Percentiles rank a stretch among this genome's conserved stretches.
These are phyloP conservation scores for Stipa capillata DNA, from an alignment of 176 grass and related monocot species.

Conservation along the genomic window DNA sequence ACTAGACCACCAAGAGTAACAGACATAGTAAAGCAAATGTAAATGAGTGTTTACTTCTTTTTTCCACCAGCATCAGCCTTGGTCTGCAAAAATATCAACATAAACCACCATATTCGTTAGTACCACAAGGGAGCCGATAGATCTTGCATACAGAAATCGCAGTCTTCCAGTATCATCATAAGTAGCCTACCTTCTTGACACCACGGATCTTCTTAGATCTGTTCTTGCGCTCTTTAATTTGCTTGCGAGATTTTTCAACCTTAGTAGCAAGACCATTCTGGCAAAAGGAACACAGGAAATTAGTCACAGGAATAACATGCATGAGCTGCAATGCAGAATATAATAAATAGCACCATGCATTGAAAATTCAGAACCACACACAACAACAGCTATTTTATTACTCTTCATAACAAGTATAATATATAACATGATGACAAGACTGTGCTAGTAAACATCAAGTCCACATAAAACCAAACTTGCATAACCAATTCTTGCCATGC, in stretches of 20 bases:
- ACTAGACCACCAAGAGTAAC: conserved; percentile 3
- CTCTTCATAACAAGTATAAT: not conserved
- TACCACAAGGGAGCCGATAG: not conserved
- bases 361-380: not conserved
- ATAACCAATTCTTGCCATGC: not conserved
- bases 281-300: not conserved
- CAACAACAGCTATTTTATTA: not conserved
- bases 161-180: not conserved
- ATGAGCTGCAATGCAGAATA: not conserved
- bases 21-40: not conserved
- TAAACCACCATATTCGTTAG: not conserved
- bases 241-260: conserved; percentile 68
- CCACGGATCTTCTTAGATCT: conserved; percentile 68
- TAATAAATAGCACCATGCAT: not conserved
- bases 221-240: conserved; percentile 82
- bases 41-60: conserved; percentile 51
- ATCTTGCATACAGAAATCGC: not conserved
- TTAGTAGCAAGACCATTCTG: conserved; percentile 77
- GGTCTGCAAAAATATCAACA: conserved; percentile 27
- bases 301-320: not conserved
- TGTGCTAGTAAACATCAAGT: not conserved
- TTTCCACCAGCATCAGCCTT: conserved; percentile 64
- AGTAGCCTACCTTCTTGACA: conserved; percentile 61
- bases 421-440: not conserved
- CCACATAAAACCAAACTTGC: not conserved